Base-by-base conservation (phyloP, 495 filamentous ascomycete genomes). In the Podospora fimiseda region DNA sequence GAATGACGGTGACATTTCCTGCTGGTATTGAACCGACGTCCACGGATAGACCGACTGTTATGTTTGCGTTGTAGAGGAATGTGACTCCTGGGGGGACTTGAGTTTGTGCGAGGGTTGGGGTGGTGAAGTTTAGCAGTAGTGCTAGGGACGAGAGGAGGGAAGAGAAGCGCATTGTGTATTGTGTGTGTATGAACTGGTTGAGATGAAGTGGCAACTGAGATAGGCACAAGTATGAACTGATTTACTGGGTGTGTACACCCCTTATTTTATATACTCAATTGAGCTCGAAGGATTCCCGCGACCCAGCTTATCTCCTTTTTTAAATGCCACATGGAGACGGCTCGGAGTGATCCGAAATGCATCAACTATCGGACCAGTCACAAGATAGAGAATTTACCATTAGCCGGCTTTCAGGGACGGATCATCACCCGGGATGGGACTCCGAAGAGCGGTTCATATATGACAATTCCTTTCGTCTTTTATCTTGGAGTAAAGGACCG, bases 1-100 rank as follows among this genome's bases (percentile, higher is more conserved):
- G 55, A 7, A 58, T 58, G 14, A 58, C 55, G 39, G 38, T 58
- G 50, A 58, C 50, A 18, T 58, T 58, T 6, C 55, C 55, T 2
- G 51, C 55, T 27, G 55, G 55, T 16, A 58, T 58, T 14, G 23
- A n/a, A 19, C 55, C 55, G 14, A 58, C 55, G n/a, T 58, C 55
- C 7, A 58, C 55, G 1, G 55, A 44, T 16, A 58, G 14, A 14
- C 55, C 55, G 41, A 58, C 55, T 2, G 50, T 58, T 43, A 58
- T 50, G 51, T 58, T 58, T 19, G 50, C 55, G 16, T 15, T 53
- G 50, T 50, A 58, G 38, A 58, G 51, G 19, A 42, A 57, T 9
- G 42, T 9, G 2, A 57, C 49, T 0, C 43, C 50, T 3, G 55
- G 55, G 4, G 55, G 49, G n/a, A 21, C 7, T 18, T 47, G 16